Evolutionary conservation across 169 alveolate genomes (phyloP).

Genomic region (Amoebophrya sp.): DNA sequence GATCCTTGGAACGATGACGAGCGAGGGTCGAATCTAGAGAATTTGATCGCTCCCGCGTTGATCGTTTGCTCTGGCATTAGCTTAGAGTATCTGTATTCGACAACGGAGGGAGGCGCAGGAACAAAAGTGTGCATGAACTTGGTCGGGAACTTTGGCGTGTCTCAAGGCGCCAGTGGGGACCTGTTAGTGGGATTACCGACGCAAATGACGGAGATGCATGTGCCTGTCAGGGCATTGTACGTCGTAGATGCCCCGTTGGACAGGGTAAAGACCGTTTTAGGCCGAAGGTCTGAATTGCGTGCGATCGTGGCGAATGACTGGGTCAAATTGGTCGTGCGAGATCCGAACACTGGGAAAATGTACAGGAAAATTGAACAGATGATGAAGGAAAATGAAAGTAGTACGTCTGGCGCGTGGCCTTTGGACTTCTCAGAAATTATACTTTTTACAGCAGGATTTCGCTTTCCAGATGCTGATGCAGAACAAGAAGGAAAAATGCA

Average conservation of each 20-base stretch:
- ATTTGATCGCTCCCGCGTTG: neutral
- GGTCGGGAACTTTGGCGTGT: neutral
- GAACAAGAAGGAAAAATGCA: neutral
- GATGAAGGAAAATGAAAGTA: neutral
- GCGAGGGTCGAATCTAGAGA: neutral
- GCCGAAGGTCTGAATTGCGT: neutral
- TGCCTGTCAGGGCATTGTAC: neutral
- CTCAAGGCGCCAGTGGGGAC: neutral
- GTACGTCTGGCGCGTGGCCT: neutral
- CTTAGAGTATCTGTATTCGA: neutral
- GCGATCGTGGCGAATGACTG: neutral
- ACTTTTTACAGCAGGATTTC: neutral
- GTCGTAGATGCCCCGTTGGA: neutral
- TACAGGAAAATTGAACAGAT: neutral
- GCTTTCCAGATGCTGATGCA: neutral
- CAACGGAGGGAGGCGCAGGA: neutral
- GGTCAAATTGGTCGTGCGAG: neutral
- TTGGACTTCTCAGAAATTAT: neutral
- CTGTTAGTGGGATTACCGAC: neutral
- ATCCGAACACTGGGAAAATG: neutral
- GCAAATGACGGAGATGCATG: constrained; percentile 18
- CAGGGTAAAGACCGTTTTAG: neutral
- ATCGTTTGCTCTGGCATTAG: neutral
- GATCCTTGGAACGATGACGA: neutral
- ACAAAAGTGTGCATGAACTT: neutral